A percentile compares a stretch with the other conserved stretches of the same genome.
phyloP scores from a whole-genome alignment of 768 basidiomycete species.

The Suillus occidentalis region DNA sequence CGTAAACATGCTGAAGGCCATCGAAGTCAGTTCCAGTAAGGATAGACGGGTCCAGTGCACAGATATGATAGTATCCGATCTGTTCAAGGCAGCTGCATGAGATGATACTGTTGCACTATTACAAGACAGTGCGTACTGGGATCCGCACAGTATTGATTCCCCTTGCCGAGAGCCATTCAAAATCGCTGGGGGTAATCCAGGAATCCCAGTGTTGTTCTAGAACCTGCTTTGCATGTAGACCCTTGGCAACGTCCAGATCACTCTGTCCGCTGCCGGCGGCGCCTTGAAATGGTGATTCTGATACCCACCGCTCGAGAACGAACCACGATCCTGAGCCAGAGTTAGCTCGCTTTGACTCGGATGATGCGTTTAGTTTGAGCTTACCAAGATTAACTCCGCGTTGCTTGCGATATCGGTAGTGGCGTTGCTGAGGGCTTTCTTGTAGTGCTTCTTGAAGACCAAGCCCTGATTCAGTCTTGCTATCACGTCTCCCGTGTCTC shows the following conservation, averaged over 20 bases:
- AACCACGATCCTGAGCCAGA: slow-evolving; percentile 66
- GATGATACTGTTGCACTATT: slow-evolving; percentile 2
- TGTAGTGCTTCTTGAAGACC: neutral
- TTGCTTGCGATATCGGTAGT: slow-evolving; percentile 68
- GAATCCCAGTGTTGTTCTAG: slow-evolving; percentile 50
- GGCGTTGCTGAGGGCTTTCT: slow-evolving; percentile 5
- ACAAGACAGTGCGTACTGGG: slow-evolving; percentile 57
- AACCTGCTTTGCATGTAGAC: slow-evolving; percentile 42
- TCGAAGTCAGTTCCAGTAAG: slow-evolving; percentile 68
- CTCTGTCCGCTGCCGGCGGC: slow-evolving; percentile 59
- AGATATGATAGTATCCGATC: slow-evolving; percentile 77
- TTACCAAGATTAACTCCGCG: slow-evolving; percentile 81
- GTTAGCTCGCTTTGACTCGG: slow-evolving; percentile 9
- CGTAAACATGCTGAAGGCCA: slow-evolving; percentile 46
- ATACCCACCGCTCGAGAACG: slow-evolving; percentile 76
- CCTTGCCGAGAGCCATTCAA: slow-evolving; percentile 49
- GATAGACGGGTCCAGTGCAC: slow-evolving; percentile 56
- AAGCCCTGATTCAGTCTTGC: neutral
- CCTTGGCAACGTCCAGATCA: slow-evolving; percentile 69
- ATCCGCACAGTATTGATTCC: slow-evolving; percentile 64
- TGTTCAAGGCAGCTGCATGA: slow-evolving; percentile 23
- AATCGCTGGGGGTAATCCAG: slow-evolving; percentile 56
- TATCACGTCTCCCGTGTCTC: neutral
- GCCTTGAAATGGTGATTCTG: slow-evolving; percentile 52
- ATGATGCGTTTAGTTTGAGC: slow-evolving; percentile 17